phyloP scores from a whole-genome alignment of 345 rosid species.

The Bruguiera parviflora region DNA sequence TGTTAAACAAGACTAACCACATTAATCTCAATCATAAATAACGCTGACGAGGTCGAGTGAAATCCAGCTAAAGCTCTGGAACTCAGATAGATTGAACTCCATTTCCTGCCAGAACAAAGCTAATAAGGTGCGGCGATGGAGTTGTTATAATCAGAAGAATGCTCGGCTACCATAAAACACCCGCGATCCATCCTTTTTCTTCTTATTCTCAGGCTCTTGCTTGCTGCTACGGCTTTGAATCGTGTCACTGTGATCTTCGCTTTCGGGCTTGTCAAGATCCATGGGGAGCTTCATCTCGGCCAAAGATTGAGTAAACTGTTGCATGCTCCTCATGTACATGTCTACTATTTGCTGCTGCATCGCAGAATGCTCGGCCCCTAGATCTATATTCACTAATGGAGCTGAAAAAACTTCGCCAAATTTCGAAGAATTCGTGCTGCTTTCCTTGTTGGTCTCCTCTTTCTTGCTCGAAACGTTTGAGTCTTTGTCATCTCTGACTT shows the following conservation, averaged over 20 bases:
- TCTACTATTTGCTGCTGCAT: constrained; percentile 96
- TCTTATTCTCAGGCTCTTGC: constrained; percentile 46
- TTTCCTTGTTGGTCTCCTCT: constrained; percentile 25
- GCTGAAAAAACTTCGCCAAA: constrained; percentile 39
- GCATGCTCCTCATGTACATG: constrained; percentile 97
- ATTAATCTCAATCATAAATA: constrained; percentile 5
- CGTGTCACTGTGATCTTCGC: constrained; percentile 30
- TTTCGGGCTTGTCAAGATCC: constrained; percentile 55
- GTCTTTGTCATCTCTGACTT: constrained; percentile 27
- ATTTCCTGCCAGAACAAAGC: constrained; percentile 5
- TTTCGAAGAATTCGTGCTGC: constrained; percentile 6
- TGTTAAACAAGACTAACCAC: constrained; percentile 7
- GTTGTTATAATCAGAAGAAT: constrained; percentile 50
- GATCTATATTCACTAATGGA: constrained; percentile 44
- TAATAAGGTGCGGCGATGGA: not conserved
- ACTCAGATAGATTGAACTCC: not conserved
- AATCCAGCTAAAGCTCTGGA: not conserved
- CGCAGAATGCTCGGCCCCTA: constrained; percentile 66
- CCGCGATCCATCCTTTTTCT: constrained; percentile 79
- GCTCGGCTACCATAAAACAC: constrained; percentile 97
- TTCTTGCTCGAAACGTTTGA: constrained; percentile 29
- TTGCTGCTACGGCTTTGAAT: constrained; percentile 36
- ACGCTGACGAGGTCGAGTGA: not conserved
- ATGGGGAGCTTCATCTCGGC: constrained; percentile 94
- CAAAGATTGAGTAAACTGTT: constrained; percentile 84